These are phyloP conservation scores for Saccharomycopsis sp. DNA, from an alignment of 805 yeast species.

Conservation along the genomic window DNA sequence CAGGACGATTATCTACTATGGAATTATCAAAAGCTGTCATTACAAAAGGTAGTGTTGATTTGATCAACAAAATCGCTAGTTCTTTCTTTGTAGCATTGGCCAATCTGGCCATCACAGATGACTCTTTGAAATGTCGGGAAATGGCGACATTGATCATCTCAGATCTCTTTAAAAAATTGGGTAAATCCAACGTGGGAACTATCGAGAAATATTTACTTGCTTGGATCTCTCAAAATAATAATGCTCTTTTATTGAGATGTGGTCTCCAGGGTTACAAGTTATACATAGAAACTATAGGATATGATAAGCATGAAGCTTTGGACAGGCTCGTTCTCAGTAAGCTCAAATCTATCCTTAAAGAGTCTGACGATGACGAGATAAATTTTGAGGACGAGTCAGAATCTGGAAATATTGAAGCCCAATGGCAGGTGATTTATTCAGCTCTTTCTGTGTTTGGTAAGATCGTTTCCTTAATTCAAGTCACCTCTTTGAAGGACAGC, in stretches of 20 bases:
- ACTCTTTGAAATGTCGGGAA: slow-evolving; percentile 72
- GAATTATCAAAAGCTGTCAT: slow-evolving; percentile 73
- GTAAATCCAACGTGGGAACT: slow-evolving; percentile 27
- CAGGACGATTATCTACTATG: slow-evolving; percentile 86
- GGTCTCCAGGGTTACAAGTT: slow-evolving; percentile 69
- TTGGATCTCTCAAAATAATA: slow-evolving; percentile 58
- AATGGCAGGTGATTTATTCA: slow-evolving; percentile 77
- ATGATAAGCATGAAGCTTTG: slow-evolving; percentile 32
- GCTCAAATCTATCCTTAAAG: slow-evolving; percentile 26
- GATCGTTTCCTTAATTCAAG: slow-evolving; percentile 34
- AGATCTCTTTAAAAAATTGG: slow-evolving; percentile 47
- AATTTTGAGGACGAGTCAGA: slow-evolving; percentile 34
- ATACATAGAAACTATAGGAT: slow-evolving; percentile 44
- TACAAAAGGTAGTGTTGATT: slow-evolving; percentile 52
- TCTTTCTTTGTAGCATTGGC: slow-evolving; percentile 82
- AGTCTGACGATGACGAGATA: slow-evolving; percentile 31
- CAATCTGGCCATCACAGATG: slow-evolving; percentile 71
- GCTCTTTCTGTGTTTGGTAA: slow-evolving; percentile 44
- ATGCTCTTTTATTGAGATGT: slow-evolving; percentile 53
- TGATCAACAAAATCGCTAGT: slow-evolving; percentile 54
- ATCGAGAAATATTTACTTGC: slow-evolving; percentile 39
- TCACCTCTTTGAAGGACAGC: slow-evolving; percentile 23
- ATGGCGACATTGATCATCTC: slow-evolving; percentile 63
- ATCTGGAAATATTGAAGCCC: slow-evolving; percentile 29
- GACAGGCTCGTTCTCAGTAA: slow-evolving; percentile 33